Evolutionary conservation across 108 stramenopile genomes (phyloP).

Genomic region (Fragilariopsis cylindrus): DNA sequence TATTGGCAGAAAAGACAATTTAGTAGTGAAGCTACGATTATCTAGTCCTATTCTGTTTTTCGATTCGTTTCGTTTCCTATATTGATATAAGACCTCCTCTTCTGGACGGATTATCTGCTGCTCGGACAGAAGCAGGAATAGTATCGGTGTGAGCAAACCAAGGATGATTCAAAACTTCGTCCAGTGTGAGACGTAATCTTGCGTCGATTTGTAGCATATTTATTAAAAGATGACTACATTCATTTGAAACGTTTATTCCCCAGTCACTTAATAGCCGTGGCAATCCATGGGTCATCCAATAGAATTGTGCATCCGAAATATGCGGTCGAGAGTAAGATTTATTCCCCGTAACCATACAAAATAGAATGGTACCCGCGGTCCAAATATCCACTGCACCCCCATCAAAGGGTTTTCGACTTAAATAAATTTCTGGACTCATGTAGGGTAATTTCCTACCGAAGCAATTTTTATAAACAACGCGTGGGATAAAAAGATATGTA

Average conservation of each 20-base stretch:
- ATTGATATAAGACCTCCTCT: no score
- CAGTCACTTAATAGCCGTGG: conserved; percentile 49
- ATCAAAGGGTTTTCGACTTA: conserved; percentile 59
- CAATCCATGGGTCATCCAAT: conserved; percentile 59
- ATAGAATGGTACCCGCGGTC: conserved; percentile 87
- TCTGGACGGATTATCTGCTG: not conserved
- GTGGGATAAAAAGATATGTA: no score
- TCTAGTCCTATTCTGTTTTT: no score
- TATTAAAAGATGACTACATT: conserved; percentile 57
- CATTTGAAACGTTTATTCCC: conserved; percentile 45
- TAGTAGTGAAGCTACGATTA: no score
- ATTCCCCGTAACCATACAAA: conserved; percentile 83
- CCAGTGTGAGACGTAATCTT: conserved; percentile 57
- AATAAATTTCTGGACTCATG: conserved; percentile 68
- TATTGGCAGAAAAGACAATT: no score
- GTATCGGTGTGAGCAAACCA: conserved; percentile 40
- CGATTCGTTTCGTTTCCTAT: no score
- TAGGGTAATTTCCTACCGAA: conserved; percentile 65
- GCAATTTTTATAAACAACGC: no score
- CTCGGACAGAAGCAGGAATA: conserved; percentile 16
- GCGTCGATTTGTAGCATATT: conserved; percentile 72
- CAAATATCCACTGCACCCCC: conserved; percentile 86
- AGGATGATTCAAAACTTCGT: conserved; percentile 64
- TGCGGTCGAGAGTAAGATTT: conserved; percentile 71
- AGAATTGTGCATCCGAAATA: conserved; percentile 55